These are phyloP conservation scores for Botrytis porri DNA, from an alignment of 2,329 filamentous ascomycete species.

Conservation along the genomic window DNA sequence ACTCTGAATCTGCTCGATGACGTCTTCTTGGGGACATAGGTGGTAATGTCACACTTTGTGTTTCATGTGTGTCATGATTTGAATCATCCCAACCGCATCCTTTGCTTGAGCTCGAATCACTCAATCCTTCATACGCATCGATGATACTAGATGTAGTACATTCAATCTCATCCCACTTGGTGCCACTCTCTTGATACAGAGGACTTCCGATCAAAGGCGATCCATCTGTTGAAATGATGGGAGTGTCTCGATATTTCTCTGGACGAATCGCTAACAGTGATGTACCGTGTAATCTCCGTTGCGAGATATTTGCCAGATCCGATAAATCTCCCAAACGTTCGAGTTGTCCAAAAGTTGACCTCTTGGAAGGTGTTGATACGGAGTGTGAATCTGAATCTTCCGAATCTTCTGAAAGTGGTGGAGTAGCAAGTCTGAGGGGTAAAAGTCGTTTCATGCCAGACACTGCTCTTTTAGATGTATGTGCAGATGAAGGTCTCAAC, in stretches of 20 bases:
- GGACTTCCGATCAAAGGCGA: slow-evolving; percentile 25
- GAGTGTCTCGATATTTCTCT: slow-evolving; percentile 29
- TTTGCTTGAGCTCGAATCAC: slow-evolving; percentile 11
- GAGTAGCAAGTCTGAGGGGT: slow-evolving; percentile 29
- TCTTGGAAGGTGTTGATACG: slow-evolving; percentile 4
- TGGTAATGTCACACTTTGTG: slow-evolving; percentile 1
- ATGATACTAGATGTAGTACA: slow-evolving; percentile 24
- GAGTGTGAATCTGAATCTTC: slow-evolving; percentile 2
- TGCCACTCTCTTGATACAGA: slow-evolving; percentile 23
- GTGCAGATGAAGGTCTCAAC: slow-evolving; percentile 15
- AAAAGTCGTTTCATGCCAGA: slow-evolving; percentile 32
- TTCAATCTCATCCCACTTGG: slow-evolving; percentile 17
- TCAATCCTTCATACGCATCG: slow-evolving; percentile 21
- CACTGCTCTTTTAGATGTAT: slow-evolving; percentile 27
- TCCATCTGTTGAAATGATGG: slow-evolving; percentile 29
- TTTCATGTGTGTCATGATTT: background rate
- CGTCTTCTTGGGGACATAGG: background rate
- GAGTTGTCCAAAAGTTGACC: slow-evolving; percentile 16
- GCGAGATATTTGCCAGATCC: background rate
- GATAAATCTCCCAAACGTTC: slow-evolving; percentile 9
- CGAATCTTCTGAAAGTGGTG: slow-evolving; percentile 14
- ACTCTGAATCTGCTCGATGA: slow-evolving; percentile 25
- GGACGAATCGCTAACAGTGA: slow-evolving; percentile 16
- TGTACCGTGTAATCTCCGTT: background rate
- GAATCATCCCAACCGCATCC: slow-evolving; percentile 5